These are phyloP conservation scores for Jackrogersella minutella DNA, from an alignment of 495 filamentous ascomycete genomes.

Conservation along the genomic window DNA sequence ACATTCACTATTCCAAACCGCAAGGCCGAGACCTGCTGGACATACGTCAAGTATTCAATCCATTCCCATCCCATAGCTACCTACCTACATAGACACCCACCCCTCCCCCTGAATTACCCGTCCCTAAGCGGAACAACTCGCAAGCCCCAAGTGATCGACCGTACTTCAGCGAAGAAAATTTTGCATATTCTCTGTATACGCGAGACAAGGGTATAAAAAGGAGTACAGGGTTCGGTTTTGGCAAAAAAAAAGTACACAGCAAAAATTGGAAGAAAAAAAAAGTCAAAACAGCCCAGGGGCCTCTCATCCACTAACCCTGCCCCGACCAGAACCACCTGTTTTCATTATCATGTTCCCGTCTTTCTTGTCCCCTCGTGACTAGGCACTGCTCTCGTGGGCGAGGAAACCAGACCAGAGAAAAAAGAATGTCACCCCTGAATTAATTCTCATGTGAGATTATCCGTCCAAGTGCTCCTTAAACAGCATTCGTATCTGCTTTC, in stretches of 20 bases:
- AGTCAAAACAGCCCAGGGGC: conserved; percentile 1
- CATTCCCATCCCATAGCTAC: too few species aligned
- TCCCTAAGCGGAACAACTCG: too few species aligned
- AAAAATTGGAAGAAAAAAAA: conserved; percentile 1
- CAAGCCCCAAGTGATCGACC: background rate
- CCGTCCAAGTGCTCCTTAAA: background rate
- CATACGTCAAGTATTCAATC: too few species aligned
- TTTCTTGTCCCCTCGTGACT: background rate
- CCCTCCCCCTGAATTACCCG: too few species aligned
- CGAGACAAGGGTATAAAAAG: conserved; percentile 36
- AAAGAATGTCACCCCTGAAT: background rate
- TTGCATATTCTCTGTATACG: conserved; percentile 11
- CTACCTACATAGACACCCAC: too few species aligned
- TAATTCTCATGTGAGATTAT: background rate
- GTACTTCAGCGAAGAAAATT: background rate
- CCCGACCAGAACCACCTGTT: background rate
- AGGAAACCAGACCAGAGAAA: background rate
- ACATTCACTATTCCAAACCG: too few species aligned
- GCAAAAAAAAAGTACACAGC: background rate
- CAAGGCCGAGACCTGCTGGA: too few species aligned
- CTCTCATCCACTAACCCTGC: background rate
- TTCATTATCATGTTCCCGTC: conserved; percentile 27
- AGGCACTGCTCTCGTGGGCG: background rate
- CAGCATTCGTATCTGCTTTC: background rate
- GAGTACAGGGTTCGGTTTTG: conserved; percentile 10